A percentile compares a stretch with the other conserved stretches of the same genome.
Evolutionary conservation across 1,284 basidiomycete species (phyloP).

Genomic region (Melampsora abietis-canadensis): DNA sequence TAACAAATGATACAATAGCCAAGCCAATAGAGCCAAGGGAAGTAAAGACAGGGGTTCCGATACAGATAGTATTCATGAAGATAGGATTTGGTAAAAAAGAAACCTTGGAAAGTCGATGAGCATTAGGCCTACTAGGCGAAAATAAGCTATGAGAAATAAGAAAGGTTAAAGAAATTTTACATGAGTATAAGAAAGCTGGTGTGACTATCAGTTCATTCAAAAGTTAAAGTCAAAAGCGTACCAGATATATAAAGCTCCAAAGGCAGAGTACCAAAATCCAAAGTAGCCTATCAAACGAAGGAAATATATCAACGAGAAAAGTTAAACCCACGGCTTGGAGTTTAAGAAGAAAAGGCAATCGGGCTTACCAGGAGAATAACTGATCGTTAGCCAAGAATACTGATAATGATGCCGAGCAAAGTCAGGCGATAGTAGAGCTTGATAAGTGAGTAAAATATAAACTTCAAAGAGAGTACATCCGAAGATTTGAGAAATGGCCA

Average conservation of each 20-base stretch:
- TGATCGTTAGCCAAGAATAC: background rate
- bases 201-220: background rate
- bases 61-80: background rate
- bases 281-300: background rate
- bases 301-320: background rate
- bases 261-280: constrained; percentile 4
- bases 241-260: background rate
- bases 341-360: background rate
- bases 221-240: background rate
- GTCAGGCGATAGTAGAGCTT: background rate
- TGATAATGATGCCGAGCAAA: background rate
- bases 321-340: background rate
- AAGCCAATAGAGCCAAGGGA: background rate
- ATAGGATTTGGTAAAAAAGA: background rate
- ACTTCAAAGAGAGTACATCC: background rate
- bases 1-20: background rate
- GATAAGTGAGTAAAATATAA: constrained; percentile 1
- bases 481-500: background rate
- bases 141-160: background rate
- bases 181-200: background rate
- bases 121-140: background rate
- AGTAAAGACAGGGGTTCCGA: background rate
- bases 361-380: background rate
- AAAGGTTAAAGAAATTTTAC: background rate
- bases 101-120: background rate